A percentile compares a stretch with the other conserved stretches of the same genome.
Evolutionary conservation across 768 basidiomycete species (phyloP).

Genomic region (Boletus rufocinnamomeus): DNA sequence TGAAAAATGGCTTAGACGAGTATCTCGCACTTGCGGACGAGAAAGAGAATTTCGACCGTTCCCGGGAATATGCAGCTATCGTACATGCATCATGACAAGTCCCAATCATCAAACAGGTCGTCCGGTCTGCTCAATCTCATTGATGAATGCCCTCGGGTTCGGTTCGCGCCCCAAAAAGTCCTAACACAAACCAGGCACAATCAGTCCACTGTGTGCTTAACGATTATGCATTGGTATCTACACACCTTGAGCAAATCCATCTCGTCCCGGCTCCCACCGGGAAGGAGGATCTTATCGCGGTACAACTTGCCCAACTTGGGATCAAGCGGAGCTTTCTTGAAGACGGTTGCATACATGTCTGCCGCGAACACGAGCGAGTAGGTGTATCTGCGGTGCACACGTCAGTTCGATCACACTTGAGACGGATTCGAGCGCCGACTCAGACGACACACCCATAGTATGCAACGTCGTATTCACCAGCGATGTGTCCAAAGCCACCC

Average conservation of each 20-base stretch:
- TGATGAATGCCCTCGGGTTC: constrained; percentile 72
- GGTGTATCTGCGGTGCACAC: constrained; percentile 47
- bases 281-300: constrained; percentile 70
- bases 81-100: neutral
- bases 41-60: neutral
- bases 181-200: constrained; percentile 34
- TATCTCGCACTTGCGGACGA: neutral
- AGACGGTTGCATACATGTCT: constrained; percentile 68
- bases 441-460: constrained; percentile 55
- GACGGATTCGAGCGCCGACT: neutral
- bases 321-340: constrained; percentile 74
- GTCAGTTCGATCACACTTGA: neutral
- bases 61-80: neutral
- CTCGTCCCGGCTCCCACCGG: constrained; percentile 75
- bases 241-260: constrained; percentile 67
- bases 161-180: constrained; percentile 78
- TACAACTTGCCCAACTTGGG: constrained; percentile 65
- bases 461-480: constrained; percentile 64
- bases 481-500: constrained; percentile 70
- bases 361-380: constrained; percentile 68
- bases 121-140: constrained; percentile 57
- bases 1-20: no score
- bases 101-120: neutral
- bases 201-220: neutral
- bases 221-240: neutral